These are phyloP conservation scores for Aspergillus viridinutans DNA, from an alignment of 2,329 filamentous ascomycete species.

Conservation along the genomic window DNA sequence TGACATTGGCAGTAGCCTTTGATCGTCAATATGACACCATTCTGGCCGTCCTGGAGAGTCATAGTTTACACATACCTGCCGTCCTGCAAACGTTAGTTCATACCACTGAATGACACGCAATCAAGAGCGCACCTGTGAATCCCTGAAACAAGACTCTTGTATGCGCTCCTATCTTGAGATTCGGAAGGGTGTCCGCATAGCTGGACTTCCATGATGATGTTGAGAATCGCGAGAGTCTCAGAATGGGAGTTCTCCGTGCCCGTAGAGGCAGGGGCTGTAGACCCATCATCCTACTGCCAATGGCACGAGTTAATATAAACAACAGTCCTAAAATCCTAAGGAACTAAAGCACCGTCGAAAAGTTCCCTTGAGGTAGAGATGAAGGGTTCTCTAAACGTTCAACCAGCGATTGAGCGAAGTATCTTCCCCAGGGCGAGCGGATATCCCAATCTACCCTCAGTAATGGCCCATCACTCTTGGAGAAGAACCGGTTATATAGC, in stretches of 20 bases:
- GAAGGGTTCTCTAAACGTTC: not conserved
- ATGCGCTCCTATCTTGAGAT: constrained; percentile 63
- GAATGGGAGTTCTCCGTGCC: constrained; percentile 10
- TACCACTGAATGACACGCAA: not conserved
- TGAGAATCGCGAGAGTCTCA: constrained; percentile 24
- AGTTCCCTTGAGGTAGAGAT: not conserved
- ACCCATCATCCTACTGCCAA: constrained; percentile 8
- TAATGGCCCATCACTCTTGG: not conserved
- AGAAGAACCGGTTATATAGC: not conserved
- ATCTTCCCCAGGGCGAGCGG: not conserved
- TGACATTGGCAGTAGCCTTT: constrained; percentile 69
- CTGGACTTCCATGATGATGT: constrained; percentile 23
- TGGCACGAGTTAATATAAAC: not conserved
- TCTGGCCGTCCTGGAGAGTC: not conserved
- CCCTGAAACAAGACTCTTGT: constrained; percentile 68
- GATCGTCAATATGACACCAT: constrained; percentile 8
- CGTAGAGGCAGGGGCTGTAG: constrained; percentile 20
- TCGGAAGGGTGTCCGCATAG: constrained; percentile 61
- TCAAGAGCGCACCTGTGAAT: constrained; percentile 54
- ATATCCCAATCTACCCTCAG: not conserved
- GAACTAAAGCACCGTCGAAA: not conserved
- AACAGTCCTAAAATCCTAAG: not conserved
- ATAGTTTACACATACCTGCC: constrained; percentile 27
- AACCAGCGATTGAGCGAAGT: no score
- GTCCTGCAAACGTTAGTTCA: constrained; percentile 23